These are phyloP conservation scores for Penicillium manginii DNA, from an alignment of 495 filamentous ascomycete genomes.

Conservation along the genomic window DNA sequence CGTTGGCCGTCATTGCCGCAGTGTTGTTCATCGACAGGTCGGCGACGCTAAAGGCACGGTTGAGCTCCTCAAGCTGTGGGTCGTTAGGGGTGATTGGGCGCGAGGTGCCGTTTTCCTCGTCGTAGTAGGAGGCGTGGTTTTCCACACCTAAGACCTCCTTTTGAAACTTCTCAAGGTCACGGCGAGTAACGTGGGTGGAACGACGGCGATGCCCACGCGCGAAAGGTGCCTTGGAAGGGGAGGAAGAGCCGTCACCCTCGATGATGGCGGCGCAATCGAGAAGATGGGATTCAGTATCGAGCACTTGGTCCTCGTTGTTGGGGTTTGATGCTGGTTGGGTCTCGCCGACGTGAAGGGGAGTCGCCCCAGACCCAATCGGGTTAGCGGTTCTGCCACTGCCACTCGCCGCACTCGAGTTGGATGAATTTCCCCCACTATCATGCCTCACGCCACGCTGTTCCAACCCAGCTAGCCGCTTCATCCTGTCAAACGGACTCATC, in stretches of 20 bases:
- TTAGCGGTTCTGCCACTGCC: slow-evolving; percentile 10
- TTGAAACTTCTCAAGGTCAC: slow-evolving; percentile 50
- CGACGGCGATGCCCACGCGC: slow-evolving; percentile 52
- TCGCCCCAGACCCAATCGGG: slow-evolving; percentile 21
- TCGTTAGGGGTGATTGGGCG: slow-evolving; percentile 34
- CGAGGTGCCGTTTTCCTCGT: slow-evolving; percentile 37
- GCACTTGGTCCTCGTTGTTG: slow-evolving; percentile 18
- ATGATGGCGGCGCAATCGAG: slow-evolving; percentile 39
- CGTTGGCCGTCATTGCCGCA: slow-evolving; percentile 37
- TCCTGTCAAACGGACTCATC: slow-evolving; percentile 27
- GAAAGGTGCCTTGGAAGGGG: slow-evolving; percentile 44
- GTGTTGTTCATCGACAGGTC: slow-evolving; percentile 43
- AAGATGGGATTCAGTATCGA: slow-evolving; percentile 7
- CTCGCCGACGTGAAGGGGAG: slow-evolving; percentile 8
- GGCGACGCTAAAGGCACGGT: slow-evolving; percentile 41
- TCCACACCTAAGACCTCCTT: slow-evolving; percentile 47
- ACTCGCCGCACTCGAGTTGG: not conserved
- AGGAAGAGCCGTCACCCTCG: slow-evolving; percentile 36
- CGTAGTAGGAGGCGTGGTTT: slow-evolving; percentile 33
- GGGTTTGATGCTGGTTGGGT: slow-evolving; percentile 4
- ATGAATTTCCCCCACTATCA: not conserved
- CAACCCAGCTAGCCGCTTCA: slow-evolving; percentile 28
- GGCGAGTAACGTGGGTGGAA: slow-evolving; percentile 49
- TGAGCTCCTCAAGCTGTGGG: slow-evolving; percentile 40
- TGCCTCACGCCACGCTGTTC: not conserved